Base-by-base conservation (phyloP, 768 basidiomycete genomes). In the Lentinula detonsa region DNA sequence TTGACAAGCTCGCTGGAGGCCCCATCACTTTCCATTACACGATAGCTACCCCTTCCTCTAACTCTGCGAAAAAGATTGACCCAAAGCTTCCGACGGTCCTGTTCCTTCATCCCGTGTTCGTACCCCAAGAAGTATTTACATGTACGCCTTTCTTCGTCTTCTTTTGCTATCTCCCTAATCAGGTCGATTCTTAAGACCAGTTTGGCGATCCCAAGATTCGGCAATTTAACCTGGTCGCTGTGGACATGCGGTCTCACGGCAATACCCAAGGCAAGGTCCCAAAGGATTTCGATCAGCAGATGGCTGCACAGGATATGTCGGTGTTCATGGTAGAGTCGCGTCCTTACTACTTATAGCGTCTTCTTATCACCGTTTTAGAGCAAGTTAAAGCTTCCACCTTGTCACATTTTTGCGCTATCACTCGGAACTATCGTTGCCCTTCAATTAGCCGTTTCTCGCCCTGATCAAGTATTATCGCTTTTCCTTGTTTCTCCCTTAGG, bases 31-130 rank as follows among this genome's bases (percentile, higher is more conserved):
- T 49, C 57, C n/a, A 37, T 28, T 79, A 79, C 59, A 68, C 67
- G 16, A 77, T 78, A 34, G 66, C 75, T 0, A 79, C 77, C 0
- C 76, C 78, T 10, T 71, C 66, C n/a, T 69, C 63, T 13, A 59
- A 68, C 7, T 68, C 67, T 5, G 72, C 73, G 10, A 64, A 67
- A 31, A 48, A 64, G 31, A 75, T 79, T 21, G 70, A 70, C 59
- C 62, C 69, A 15, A 68, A 65, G 10, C 56, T 77, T 28, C 78
- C 76, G n/a, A 74, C 69, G 7, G 70, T 78, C 43, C 46, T 79
- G 13, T 75, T 79, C 63, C 59, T 77, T 13, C 76, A 79, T 62
- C 69, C 74, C 11, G 70, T 69, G 3, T 46, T 34, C 65, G 51
- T 70, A 13, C 63, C 67, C 4, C 67, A 71, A 31, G 71, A 75